Evolutionary conservation across 805 yeast species (phyloP).

Genomic region (Yarrowia divulgata): DNA sequence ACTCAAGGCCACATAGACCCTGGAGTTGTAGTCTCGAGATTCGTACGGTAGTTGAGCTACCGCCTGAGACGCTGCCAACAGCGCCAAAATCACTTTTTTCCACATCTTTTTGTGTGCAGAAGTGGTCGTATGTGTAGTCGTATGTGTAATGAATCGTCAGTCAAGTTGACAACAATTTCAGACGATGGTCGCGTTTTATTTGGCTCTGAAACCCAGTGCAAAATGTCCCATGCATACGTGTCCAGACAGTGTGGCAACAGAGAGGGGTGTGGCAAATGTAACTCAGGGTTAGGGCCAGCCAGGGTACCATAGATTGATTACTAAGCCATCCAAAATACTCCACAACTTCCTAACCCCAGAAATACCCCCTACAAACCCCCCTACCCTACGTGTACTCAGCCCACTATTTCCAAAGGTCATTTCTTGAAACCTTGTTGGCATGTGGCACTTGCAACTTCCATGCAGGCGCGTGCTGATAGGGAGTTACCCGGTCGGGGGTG

Average conservation of each 20-base stretch:
- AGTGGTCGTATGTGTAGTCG: background rate
- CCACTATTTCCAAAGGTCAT: background rate
- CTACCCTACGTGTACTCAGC: background rate
- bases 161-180: too few relatives aligned
- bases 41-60: background rate
- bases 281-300: too few relatives aligned
- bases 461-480: background rate
- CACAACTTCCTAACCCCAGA: background rate
- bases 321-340: too few relatives aligned
- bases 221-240: slow-evolving; percentile 30
- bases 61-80: slow-evolving; percentile 11
- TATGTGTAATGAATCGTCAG: background rate
- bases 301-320: too few relatives aligned
- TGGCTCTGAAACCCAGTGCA: slow-evolving; percentile 12
- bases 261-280: background rate
- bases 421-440: slow-evolving; percentile 3
- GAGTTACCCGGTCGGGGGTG: background rate
- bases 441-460: slow-evolving; percentile 5
- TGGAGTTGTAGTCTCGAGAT: background rate
- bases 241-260: slow-evolving; percentile 4
- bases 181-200: slow-evolving; percentile 9
- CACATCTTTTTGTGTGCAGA: too few relatives aligned
- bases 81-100: slow-evolving; percentile 10
- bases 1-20: slow-evolving; percentile 27
- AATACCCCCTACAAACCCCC: background rate